A percentile compares a stretch with the other conserved stretches of the same genome.
phyloP scores from a whole-genome alignment of 768 basidiomycete species.

The Lactarius akahatsu region DNA sequence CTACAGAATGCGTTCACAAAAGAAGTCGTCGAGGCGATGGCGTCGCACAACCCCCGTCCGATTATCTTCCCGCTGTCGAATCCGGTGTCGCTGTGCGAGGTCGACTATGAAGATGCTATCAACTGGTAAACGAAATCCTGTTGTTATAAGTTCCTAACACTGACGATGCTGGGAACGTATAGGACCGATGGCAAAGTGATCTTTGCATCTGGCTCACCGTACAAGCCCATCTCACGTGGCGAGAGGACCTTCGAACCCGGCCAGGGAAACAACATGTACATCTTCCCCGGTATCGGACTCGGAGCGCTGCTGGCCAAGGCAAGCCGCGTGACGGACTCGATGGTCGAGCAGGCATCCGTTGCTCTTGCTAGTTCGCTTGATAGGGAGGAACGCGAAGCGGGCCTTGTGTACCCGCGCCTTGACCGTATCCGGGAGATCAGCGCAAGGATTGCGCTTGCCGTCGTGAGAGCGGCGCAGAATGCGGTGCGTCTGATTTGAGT shows the following conservation, averaged over 20 bases:
- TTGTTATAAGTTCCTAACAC: not conserved
- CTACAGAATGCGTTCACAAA: conserved; percentile 70
- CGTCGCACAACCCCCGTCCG: conserved; percentile 75
- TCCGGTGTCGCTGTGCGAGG: conserved; percentile 78
- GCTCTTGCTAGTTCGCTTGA: conserved; percentile 76
- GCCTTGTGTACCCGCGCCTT: conserved; percentile 80
- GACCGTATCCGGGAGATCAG: conserved; percentile 87
- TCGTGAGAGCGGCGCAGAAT: conserved; percentile 79
- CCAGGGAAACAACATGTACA: conserved; percentile 95
- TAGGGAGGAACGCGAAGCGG: conserved; percentile 59
- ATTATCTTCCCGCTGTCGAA: conserved; percentile 95
- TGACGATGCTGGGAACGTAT: not conserved
- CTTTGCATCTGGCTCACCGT: conserved; percentile 89
- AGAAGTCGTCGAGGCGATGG: conserved; percentile 73
- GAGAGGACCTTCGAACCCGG: conserved; percentile 68
- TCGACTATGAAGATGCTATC: conserved; percentile 75
- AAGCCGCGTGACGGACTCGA: conserved; percentile 72
- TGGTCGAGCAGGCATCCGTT: conserved; percentile 86
- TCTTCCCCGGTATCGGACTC: conserved; percentile 76
- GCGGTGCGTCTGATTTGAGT: conserved; percentile 46
- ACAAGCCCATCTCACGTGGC: conserved; percentile 58
- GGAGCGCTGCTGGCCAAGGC: conserved; percentile 73
- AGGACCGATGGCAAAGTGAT: conserved; percentile 62
- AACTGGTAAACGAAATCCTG: conserved; percentile 47
- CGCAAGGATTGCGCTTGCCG: conserved; percentile 64